Evolutionary conservation across 768 basidiomycete species (phyloP), one percentile per base, ranked within the genome.

Genomic region (Cystofilobasidium bisporidii): DNA sequence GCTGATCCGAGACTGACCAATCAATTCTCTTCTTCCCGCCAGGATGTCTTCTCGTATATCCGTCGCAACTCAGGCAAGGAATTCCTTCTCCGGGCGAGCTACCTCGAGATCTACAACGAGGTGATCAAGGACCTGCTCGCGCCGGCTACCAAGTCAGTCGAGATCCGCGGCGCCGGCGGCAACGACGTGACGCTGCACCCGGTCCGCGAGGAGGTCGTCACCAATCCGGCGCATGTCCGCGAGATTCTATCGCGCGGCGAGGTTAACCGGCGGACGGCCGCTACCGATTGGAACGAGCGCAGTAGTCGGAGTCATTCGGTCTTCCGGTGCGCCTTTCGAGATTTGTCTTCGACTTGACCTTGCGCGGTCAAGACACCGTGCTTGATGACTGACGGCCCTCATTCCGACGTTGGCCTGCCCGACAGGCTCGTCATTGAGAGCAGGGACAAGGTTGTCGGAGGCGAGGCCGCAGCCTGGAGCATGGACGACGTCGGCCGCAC

Each of bases 211-310:
- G 90, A 93, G 74, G 91, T 93, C 2, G 90, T 98, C n/a, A 91
- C 89, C 18, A 88, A 87, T 72, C 79, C 94, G 33, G 87, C 87
- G 72, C 83, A 87, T 45, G 90, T 98, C 18, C 83, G 85, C 63
- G 89, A 89, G 68, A 87, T 97, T 6, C 78, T 99, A 72, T 82
- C 83, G 72, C 80, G 90, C 28, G 94, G 94, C 6, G 91, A 96
- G 75, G 84, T 87, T 4, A 86, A 90, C 73, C 80, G 94, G 60
- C 81, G 91, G 69, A 96, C 92, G 4, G 93, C 92, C 0, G 89
- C 86, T 72, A 99, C 96, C n/a, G 94, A 99, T 74, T 99, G 94
- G 94, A 99, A 99, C 75, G 88, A 92, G 73, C 22, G 68, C 3
- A 53, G 43, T 33, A 59, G 56, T 26, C 30, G 68, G 14, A 47